Evolutionary conservation across 768 basidiomycete species (phyloP).

Genomic region (Rhodotorula babjevae): DNA sequence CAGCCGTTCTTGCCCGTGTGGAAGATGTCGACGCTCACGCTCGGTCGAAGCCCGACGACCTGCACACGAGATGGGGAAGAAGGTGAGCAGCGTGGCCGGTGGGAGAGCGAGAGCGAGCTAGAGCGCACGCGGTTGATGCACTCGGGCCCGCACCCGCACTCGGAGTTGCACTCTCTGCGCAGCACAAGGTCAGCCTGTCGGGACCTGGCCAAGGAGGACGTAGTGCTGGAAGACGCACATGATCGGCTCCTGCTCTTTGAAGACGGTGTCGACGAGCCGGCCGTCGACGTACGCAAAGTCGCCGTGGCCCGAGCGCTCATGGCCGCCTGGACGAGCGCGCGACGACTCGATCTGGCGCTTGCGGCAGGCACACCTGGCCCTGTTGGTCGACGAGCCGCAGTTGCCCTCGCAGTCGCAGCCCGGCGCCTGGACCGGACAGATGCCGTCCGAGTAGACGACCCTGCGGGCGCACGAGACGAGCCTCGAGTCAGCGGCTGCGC

Average conservation of each 20-base stretch:
- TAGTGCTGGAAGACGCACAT: not conserved
- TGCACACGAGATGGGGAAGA: not conserved
- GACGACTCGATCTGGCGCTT: constrained; percentile 9
- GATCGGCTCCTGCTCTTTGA: not conserved
- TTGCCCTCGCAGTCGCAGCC: constrained; percentile 30
- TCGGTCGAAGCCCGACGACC: constrained; percentile 3
- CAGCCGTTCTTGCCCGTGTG: constrained; percentile 8
- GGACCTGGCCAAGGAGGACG: too few species aligned
- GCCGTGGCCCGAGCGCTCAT: not conserved
- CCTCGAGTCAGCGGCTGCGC: too few species aligned
- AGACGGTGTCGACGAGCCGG: not conserved
- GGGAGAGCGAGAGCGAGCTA: not conserved
- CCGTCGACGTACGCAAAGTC: constrained; percentile 26
- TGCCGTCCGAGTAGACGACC: constrained; percentile 20
- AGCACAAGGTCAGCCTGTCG: not conserved
- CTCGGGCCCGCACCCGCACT: constrained; percentile 22
- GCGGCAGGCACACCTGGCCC: not conserved
- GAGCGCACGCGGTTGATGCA: constrained; percentile 22
- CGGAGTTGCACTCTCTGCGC: constrained; percentile 33
- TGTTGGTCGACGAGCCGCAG: constrained; percentile 15
- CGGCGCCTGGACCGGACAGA: constrained; percentile 20
- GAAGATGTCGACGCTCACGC: constrained; percentile 18
- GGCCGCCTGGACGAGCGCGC: not conserved
- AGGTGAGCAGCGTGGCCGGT: too few species aligned
- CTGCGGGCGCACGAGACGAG: not conserved